Evolutionary conservation across 257 asterid genomes (phyloP).

Genomic region (Avicennia marina): DNA sequence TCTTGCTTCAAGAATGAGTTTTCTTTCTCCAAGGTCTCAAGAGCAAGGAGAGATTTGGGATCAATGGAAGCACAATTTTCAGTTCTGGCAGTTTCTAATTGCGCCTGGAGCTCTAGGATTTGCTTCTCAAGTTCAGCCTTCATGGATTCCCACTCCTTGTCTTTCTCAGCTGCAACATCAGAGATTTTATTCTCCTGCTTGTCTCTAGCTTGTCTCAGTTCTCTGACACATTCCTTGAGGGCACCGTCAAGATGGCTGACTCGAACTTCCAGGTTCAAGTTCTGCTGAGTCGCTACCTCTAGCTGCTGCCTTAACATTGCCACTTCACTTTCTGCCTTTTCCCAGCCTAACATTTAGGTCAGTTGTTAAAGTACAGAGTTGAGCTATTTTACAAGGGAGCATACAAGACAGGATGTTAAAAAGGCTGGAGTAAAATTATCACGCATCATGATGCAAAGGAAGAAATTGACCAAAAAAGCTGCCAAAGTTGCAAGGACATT

Average conservation of each 20-base stretch:
- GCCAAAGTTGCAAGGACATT: background rate
- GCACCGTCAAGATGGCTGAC: conserved; percentile 7
- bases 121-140: background rate
- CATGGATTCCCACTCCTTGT: background rate
- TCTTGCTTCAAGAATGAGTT: conserved; percentile 48
- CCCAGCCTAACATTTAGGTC: background rate
- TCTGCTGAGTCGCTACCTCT: conserved; percentile 2
- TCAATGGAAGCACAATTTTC: conserved; percentile 20
- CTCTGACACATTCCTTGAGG: conserved; percentile 7
- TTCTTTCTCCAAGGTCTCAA: conserved; percentile 50
- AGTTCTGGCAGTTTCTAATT: background rate
- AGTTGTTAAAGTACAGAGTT: too few species aligned
- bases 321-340: conserved; percentile 2
- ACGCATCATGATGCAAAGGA: background rate
- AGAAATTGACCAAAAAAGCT: background rate
- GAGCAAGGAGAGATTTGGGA: conserved; percentile 18
- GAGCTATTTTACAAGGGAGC: too few species aligned
- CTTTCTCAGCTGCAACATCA: background rate
- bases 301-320: conserved; percentile 2
- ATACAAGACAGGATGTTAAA: too few species aligned
- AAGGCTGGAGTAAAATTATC: too few species aligned
- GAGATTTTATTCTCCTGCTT: background rate
- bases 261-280: background rate
- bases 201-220: conserved; percentile 4
- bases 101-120: background rate